Evolutionary conservation across 2,329 filamentous ascomycete species (phyloP), one percentile per base, ranked within the genome.

Genomic region (Xylaria sp.): DNA sequence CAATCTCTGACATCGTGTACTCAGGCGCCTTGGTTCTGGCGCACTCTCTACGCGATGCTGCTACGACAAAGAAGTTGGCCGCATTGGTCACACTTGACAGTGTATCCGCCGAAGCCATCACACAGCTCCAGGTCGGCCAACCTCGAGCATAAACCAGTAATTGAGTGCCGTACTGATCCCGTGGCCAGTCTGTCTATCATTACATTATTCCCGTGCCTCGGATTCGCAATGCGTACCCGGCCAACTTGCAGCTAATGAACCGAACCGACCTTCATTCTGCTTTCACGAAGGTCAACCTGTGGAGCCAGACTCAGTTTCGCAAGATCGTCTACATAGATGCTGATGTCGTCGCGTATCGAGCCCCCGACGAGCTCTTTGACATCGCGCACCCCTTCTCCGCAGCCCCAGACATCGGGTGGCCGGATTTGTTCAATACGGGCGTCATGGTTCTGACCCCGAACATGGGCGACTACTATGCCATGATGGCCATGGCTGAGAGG

Each of bases 381-480:
- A 74, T 88, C 23, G 72, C 79, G 4, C 78, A 86, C 48, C 73
- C 81, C 55, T 89, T 89, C 73, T 84, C 86, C 40, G 87, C 95
- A 2, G 93, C 91, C 10, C 93, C 95, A 31, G 95, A 99, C 76
- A 93, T 98, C 71, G 95, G 95, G 69, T 99, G 95, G 95, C 95
- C 95, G 33, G 95, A 99, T 78, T 86, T 93, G 63, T 98, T 98
- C 87, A 99, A 99, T 78, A 93, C 91, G n/a, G 95, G 95, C 72
- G 87, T 99, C 70, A 96, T 99, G 92, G 92, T 93, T 35, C 78
- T 99, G 62, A 89, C 84, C 15, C 95, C 95, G 33, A 90, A 94
- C 77, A 82, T 93, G 84, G 90, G 89, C 59, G 93, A 96, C 68
- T 98, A 93, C 77, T 89, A 92, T 78, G 90, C 92, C 41, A 83